Evolutionary conservation across 164 flowering plant genomes (phyloP).

Genomic region (Saururus chinensis): DNA sequence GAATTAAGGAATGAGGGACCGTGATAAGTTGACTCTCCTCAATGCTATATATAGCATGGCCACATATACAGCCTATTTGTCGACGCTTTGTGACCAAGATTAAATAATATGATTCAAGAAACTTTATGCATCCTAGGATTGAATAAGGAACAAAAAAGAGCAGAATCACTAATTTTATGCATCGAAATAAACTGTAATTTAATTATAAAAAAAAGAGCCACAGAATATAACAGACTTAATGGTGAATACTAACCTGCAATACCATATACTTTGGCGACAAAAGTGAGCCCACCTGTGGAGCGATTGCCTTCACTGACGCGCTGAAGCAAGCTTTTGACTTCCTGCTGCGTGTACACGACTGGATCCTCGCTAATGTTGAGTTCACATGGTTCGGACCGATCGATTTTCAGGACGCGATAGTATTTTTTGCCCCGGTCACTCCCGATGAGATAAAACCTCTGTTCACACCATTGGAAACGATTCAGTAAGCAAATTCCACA

Average conservation of each 20-base stretch:
- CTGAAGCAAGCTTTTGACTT: conserved; percentile 79
- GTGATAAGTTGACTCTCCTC: conserved; percentile 87
- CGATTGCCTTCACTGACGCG: conserved; percentile 90
- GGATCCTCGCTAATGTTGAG: conserved; percentile 95
- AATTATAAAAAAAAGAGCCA: background rate
- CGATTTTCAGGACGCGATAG: conserved; percentile 86
- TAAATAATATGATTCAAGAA: conserved; percentile 88
- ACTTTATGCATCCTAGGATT: conserved; percentile 76
- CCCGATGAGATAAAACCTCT: conserved; percentile 90
- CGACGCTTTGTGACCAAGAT: conserved; percentile 84
- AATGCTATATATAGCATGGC: conserved; percentile 88
- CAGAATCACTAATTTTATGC: background rate
- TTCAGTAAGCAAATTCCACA: background rate
- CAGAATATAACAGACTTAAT: background rate
- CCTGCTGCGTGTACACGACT: conserved; percentile 83
- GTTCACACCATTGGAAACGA: conserved; percentile 3
- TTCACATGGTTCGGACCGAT: conserved; percentile 87
- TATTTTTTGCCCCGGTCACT: conserved; percentile 73
- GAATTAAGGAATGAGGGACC: conserved; percentile 80
- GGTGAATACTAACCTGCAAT: conserved; percentile 54
- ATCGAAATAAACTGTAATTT: background rate
- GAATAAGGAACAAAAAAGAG: background rate
- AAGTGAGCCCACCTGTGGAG: conserved; percentile 75
- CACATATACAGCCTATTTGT: conserved; percentile 90
- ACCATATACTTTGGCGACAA: conserved; percentile 74